Percentiles rank a stretch among this genome's conserved stretches.
Evolutionary conservation across 2,329 filamentous ascomycete species (phyloP).

Genomic region (Venturia nashicola): DNA sequence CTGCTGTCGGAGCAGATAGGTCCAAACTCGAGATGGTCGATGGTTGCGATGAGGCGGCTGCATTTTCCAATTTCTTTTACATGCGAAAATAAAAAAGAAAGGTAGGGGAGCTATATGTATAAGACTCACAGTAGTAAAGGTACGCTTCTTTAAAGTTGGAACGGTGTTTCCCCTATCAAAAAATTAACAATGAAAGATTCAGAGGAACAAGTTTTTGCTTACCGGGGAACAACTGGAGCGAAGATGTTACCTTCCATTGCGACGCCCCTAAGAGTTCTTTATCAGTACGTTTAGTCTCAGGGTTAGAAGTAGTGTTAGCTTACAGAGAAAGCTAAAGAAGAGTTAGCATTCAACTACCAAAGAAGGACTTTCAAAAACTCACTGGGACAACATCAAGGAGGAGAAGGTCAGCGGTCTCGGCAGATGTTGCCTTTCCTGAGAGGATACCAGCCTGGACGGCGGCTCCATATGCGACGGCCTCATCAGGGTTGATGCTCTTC

Average conservation of each 20-base stretch:
- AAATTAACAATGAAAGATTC: slow-evolving; percentile 25
- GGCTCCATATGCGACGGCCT: slow-evolving; percentile 97
- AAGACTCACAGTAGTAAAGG: slow-evolving; percentile 10
- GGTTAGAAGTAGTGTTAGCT: background rate
- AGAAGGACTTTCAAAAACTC: background rate
- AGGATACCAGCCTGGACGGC: slow-evolving; percentile 98
- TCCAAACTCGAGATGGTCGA: background rate
- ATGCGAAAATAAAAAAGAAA: too few relatives aligned
- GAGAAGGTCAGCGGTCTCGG: slow-evolving; percentile 86
- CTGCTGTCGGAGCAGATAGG: background rate
- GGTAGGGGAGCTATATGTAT: slow-evolving; percentile 7
- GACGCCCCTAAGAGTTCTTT: slow-evolving; percentile 33
- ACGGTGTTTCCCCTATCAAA: slow-evolving; percentile 38
- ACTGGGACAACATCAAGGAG: slow-evolving; percentile 94
- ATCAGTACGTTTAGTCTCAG: background rate
- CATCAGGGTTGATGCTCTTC: slow-evolving; percentile 99
- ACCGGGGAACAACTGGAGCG: slow-evolving; percentile 68
- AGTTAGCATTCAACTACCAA: background rate
- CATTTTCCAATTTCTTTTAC: too few relatives aligned
- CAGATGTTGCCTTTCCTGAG: slow-evolving; percentile 92
- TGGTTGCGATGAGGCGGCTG: too few relatives aligned
- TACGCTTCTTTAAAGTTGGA: slow-evolving; percentile 47
- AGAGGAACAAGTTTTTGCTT: background rate
- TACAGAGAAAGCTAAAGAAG: background rate
- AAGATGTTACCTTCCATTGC: slow-evolving; percentile 99